Base-by-base conservation (phyloP, 352 stramenopile species). In the Phytophthora crassamura region DNA sequence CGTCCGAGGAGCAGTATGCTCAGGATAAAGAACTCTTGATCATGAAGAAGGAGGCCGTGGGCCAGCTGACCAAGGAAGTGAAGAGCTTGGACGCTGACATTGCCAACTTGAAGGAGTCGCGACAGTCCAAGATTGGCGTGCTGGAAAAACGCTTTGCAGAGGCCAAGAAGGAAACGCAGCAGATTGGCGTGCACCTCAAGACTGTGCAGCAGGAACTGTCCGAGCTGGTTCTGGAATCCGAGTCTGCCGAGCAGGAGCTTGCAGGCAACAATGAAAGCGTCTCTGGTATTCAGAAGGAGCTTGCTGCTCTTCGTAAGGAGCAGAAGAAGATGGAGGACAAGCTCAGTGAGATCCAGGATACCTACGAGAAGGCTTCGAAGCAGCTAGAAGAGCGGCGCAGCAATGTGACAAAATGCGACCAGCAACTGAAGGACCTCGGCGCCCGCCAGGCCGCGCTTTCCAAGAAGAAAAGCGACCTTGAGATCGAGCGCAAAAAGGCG, bases 401-500 rank as follows among this genome's bases (percentile, higher is more conserved):
- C 50, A 76, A 93, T 39, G 56, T 96, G 48, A 91, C 83, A 9
- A 59, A 93, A 62, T 98, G 84, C 56, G 97, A 98, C 38, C 78
- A 97, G 28, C 90, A 98, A 48, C 78, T 99, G 2, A 96, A 96
- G 59, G 77, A 90, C n/a, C 72, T 99, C 2, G 78, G 83, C 18
- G 73, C 76, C n/a, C 89, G 87, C 40, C 77, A 94, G 30, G 94
- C 88, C 47, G 60, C 86, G 5, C 65, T 92, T 41, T 82, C 94
- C 0, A 92, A 93, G 60, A 95, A 97, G 67, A 94, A 93, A 42
- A 92, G 80, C 50, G 82, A 95, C 28, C 78, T 92, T 6, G 86
- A 98, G 53, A 88, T 99, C 47, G 96, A 99, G 66, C 86, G 84
- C 15, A 99, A 99, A 78, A 99, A 99, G 70, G 74, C 97, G 6